phyloP scores from a whole-genome alignment of 768 basidiomycete species.

The Vararia minispora region DNA sequence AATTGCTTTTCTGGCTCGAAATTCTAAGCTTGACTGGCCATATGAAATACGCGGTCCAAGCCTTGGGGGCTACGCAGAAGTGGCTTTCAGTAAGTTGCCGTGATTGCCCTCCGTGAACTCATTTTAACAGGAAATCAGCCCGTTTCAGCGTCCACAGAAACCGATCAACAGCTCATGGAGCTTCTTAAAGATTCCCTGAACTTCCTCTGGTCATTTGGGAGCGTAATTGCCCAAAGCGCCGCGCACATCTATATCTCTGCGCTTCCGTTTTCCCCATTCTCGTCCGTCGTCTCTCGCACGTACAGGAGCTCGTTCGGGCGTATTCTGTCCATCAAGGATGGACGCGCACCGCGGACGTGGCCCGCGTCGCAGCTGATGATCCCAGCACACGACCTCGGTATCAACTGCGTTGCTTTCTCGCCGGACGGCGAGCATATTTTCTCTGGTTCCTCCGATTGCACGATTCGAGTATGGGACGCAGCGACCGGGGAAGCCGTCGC shows the following conservation, averaged over 20 bases:
- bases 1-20: conserved; percentile 29
- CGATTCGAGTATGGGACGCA: conserved; percentile 41
- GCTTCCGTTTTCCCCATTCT: conserved; percentile 7
- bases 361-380: conserved; percentile 13
- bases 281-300: conserved; percentile 5
- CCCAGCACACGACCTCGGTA: neutral
- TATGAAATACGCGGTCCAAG: conserved; percentile 11
- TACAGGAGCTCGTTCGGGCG: too few species aligned
- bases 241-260: conserved; percentile 11
- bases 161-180: too few species aligned
- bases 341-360: too few species aligned
- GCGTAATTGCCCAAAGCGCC: conserved; percentile 4
- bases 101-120: too few species aligned
- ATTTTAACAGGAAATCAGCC: too few species aligned
- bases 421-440: conserved; percentile 12
- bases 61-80: conserved; percentile 7
- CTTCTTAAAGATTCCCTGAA: too few species aligned
- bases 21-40: conserved; percentile 19
- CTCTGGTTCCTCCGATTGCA: conserved; percentile 29
- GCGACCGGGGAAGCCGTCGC: conserved; percentile 9
- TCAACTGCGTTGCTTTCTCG: conserved; percentile 13
- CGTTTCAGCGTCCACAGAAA: too few species aligned
- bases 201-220: too few species aligned
- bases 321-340: too few species aligned
- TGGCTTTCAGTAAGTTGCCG: conserved; percentile 7